Evolutionary conservation across 1,284 basidiomycete genomes (phyloP), one percentile per base, ranked within the genome.

Genomic region (Rhodotorula sp.): DNA sequence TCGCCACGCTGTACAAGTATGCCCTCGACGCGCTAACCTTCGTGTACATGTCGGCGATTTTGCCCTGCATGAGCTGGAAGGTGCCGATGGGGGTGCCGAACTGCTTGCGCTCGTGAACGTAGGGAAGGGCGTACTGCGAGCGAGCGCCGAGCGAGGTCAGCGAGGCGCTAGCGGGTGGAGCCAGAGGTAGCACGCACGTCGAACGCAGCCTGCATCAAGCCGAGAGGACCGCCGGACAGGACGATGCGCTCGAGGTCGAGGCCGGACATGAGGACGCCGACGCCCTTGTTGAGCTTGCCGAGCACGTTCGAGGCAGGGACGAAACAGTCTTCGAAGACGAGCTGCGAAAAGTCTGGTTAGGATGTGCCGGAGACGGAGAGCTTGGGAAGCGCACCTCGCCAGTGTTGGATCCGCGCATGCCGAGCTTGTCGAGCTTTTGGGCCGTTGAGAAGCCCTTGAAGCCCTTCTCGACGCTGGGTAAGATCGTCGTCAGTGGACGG

Each of bases 1-100:
- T 84, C 9, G 90, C 92, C 30, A 97, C 94, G 31, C 92, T 89
- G 80, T 97, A 97, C 56, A 95, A 92, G 79, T 96, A 96, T 40
- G 91, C 85, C 64, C 94, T 84, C 66, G 90, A 90, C 8, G 94
- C 91, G 75, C 88, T 90, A 61, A 97, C 83, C 79, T 90, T 92
- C 26, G 94, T 96, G 80, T 96, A 97, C 94, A 97, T 97, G 80
- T 97, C 94, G 26, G 83, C 83, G 67, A 83, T 78, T 76, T 83
- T 81, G 86, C 91, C 94, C 86, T 97, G 94, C 88, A 97, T 94
- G 64, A 96, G 81, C 80, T 97, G 94, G 84, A 97, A 96, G 47
- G 89, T 88, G n/a, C 89, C 94, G 59, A 97, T 85, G 7, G 88
- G 87, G 76, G 87, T 85, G 52, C 88, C 90, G 77, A 97, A 97